Evolutionary conservation across 345 rosid species (phyloP).

Genomic region (Brassica rapa): DNA sequence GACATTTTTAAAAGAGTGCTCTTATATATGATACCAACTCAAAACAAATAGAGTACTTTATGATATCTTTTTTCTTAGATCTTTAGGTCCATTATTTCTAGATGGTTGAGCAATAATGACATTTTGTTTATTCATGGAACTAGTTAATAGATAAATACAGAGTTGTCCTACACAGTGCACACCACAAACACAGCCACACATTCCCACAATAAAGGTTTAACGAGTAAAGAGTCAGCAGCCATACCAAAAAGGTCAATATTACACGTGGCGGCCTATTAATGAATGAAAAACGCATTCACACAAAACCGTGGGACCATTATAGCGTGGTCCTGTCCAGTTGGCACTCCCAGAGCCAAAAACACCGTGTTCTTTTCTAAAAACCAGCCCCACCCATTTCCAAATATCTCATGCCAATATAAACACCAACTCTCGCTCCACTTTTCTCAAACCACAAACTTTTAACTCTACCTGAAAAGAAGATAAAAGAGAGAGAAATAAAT

Average conservation of each 20-base stretch:
- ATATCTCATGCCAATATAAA: background rate
- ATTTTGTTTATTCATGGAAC: background rate
- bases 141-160: background rate
- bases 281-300: background rate
- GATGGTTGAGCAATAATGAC: background rate
- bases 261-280: background rate
- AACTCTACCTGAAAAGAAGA: background rate
- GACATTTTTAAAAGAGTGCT: background rate
- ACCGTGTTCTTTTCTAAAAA: background rate
- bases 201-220: background rate
- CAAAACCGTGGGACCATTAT: background rate
- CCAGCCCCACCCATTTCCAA: background rate
- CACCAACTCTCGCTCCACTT: background rate
- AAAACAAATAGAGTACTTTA: background rate
- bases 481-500: background rate
- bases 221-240: background rate
- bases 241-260: background rate
- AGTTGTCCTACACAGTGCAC: background rate
- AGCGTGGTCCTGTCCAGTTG: background rate
- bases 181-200: constrained; percentile 13
- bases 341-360: background rate
- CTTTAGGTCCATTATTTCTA: background rate
- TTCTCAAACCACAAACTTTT: background rate
- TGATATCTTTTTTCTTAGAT: background rate
- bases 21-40: background rate